A percentile compares a stretch with the other conserved stretches of the same genome.
Evolutionary conservation across 2,329 filamentous ascomycete species (phyloP).

Genomic region (Cryphonectria nitschkei): DNA sequence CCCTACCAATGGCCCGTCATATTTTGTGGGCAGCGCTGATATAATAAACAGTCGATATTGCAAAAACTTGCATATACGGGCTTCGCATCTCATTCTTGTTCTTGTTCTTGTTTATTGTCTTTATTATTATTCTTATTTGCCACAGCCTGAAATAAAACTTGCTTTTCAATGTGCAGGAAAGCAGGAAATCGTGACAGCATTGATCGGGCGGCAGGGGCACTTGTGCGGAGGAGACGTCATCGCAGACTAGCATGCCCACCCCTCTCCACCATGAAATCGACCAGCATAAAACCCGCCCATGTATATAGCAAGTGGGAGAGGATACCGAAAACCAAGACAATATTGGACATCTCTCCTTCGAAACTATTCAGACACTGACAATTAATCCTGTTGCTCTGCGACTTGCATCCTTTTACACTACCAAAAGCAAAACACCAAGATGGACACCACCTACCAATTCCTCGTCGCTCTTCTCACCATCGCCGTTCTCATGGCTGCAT

Average conservation of each 20-base stretch:
- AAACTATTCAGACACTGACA: background rate
- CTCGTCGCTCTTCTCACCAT: constrained; percentile 36
- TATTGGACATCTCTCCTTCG: background rate
- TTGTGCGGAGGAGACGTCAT: background rate
- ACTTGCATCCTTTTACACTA: background rate
- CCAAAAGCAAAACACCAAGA: background rate
- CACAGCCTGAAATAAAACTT: background rate
- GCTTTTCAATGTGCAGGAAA: background rate
- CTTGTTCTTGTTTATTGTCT: background rate
- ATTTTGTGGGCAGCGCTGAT: background rate
- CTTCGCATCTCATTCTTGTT: background rate
- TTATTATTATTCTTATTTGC: background rate
- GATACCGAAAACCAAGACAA: background rate
- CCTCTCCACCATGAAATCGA: too few species aligned
- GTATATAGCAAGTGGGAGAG: background rate
- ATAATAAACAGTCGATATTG: too few species aligned
- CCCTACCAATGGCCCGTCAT: background rate
- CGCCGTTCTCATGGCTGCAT: constrained; percentile 37
- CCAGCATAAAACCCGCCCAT: too few species aligned
- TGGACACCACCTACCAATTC: constrained; percentile 30
- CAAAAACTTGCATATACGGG: background rate
- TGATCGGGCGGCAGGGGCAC: background rate
- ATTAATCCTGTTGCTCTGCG: background rate
- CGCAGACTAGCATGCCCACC: background rate
- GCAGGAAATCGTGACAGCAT: background rate